These are phyloP conservation scores for Combretum micranthum DNA, from an alignment of 345 rosid species.

Conservation along the genomic window DNA sequence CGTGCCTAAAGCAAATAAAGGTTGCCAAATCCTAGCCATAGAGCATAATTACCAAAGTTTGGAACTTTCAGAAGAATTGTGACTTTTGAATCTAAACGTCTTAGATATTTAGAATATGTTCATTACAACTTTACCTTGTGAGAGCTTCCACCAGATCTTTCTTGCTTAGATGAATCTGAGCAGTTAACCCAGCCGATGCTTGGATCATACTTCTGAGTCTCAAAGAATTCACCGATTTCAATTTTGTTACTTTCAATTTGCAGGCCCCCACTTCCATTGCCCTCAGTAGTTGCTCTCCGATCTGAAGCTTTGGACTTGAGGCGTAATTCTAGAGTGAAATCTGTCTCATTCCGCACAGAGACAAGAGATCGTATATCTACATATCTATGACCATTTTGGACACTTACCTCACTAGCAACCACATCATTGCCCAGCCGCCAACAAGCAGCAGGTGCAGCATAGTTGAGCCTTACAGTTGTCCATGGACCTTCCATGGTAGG, in stretches of 20 bases:
- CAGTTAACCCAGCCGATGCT: conserved; percentile 43
- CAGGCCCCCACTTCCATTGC: conserved; percentile 19
- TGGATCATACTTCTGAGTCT: conserved; percentile 40
- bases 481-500: conserved; percentile 90
- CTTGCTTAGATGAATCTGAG: conserved; percentile 18
- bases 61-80: not conserved
- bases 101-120: not conserved
- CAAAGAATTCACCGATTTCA: conserved; percentile 40
- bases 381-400: conserved; percentile 73
- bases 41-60: not conserved
- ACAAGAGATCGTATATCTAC: conserved; percentile 87
- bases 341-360: conserved; percentile 63
- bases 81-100: not conserved
- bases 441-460: conserved; percentile 97
- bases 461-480: conserved; percentile 89
- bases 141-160: conserved; percentile 12
- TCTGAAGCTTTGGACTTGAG: conserved; percentile 45
- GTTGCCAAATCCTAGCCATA: too few relatives aligned
- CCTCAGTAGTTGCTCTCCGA: conserved; percentile 16
- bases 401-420: conserved; percentile 88
- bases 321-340: conserved; percentile 54
- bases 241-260: conserved; percentile 17
- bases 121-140: conserved; percentile 6
- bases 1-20: too few relatives aligned
- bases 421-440: conserved; percentile 91